These are phyloP conservation scores for Sugiyamaella grinbergsii DNA, from an alignment of 1,139 yeast species.

Conservation along the genomic window DNA sequence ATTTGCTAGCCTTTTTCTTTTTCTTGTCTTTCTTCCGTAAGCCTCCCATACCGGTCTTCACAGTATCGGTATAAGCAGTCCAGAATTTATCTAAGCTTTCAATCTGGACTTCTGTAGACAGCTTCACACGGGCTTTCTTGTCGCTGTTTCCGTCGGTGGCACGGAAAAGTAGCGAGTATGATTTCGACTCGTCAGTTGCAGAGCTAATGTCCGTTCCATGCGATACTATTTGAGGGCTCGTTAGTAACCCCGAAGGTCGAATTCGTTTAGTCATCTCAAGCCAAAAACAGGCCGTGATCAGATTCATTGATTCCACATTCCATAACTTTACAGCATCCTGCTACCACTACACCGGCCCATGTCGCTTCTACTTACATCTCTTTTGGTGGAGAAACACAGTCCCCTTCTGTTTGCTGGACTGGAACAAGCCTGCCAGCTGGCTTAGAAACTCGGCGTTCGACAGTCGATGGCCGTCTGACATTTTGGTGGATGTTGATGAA, in stretches of 20 bases:
- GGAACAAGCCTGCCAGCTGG: conserved; percentile 36
- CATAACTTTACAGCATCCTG: too few species aligned
- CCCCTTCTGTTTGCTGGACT: conserved; percentile 46
- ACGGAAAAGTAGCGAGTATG: conserved; percentile 34
- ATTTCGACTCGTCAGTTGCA: conserved; percentile 1
- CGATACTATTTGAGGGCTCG: conserved; percentile 11
- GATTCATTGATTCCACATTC: too few species aligned
- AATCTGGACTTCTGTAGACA: conserved; percentile 65
- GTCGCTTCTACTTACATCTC: conserved; percentile 39
- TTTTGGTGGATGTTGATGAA: neutral
- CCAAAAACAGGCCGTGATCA: too few species aligned
- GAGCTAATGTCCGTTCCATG: conserved; percentile 8
- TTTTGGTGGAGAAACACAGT: conserved; percentile 39
- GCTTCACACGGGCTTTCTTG: conserved; percentile 51
- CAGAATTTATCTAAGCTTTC: conserved; percentile 65
- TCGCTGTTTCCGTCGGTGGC: conserved; percentile 60
- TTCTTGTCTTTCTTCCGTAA: conserved; percentile 65
- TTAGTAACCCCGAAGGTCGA: too few species aligned
- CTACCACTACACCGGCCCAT: too few species aligned
- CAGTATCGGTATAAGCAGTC: conserved; percentile 63
- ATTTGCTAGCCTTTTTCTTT: conserved; percentile 41
- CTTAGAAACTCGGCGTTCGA: conserved; percentile 35
- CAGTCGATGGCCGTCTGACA: conserved; percentile 11
- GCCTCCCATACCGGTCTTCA: conserved; percentile 64
- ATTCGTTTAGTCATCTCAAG: too few species aligned